A percentile compares a stretch with the other conserved stretches of the same genome.
phyloP scores from a whole-genome alignment of 2,329 filamentous ascomycete species.

The Cordyceps farinosa region DNA sequence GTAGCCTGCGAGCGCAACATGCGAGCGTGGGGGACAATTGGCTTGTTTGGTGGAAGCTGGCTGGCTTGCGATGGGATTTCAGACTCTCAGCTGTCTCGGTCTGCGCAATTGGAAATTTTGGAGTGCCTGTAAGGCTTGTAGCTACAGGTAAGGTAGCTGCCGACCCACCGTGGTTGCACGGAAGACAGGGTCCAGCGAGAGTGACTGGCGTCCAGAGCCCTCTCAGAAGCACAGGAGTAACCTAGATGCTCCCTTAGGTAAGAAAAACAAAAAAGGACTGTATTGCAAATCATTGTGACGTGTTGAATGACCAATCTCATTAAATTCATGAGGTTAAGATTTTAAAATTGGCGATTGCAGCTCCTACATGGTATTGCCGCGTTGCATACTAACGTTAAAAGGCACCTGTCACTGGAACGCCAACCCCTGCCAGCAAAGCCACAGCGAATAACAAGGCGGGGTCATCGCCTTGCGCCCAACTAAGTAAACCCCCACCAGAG shows the following conservation, averaged over 20 bases:
- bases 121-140: not conserved
- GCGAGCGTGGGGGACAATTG: constrained; percentile 15
- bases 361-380: too few relatives aligned
- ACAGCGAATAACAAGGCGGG: not conserved
- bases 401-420: too few relatives aligned
- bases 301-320: too few relatives aligned
- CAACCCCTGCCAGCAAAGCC: not conserved
- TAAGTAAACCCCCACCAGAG: constrained; percentile 14
- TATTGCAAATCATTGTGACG: too few relatives aligned
- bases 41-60: not conserved
- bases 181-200: not conserved
- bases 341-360: too few relatives aligned
- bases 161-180: not conserved
- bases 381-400: too few relatives aligned
- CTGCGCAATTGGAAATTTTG: not conserved
- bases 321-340: too few relatives aligned
- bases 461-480: not conserved
- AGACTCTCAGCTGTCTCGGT: not conserved
- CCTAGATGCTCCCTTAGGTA: too few relatives aligned
- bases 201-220: not conserved
- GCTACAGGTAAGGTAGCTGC: not conserved
- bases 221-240: not conserved
- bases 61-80: not conserved
- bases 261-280: not conserved
- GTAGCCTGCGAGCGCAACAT: constrained; percentile 32